Evolutionary conservation across 108 stramenopile genomes (phyloP).

Genomic region (Bacterosira constricta): DNA sequence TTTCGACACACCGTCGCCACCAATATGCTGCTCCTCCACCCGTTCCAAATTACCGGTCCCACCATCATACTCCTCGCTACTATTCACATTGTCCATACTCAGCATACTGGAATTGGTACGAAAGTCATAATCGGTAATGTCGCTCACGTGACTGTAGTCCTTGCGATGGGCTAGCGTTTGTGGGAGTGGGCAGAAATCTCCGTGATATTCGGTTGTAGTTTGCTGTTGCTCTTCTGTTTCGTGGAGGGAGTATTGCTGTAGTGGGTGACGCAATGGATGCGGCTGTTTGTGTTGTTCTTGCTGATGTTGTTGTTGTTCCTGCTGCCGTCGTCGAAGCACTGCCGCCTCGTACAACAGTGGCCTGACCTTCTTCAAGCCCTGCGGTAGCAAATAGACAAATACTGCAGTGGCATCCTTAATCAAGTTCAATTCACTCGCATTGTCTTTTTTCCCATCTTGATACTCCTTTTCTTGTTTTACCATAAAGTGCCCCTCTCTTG

Average conservation of each 20-base stretch:
- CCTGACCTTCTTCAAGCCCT: slow-evolving; percentile 67
- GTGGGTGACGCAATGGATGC: background rate
- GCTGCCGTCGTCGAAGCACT: slow-evolving; percentile 36
- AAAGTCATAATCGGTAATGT: slow-evolving; percentile 32
- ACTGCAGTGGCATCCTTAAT: slow-evolving; percentile 75
- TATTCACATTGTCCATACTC: background rate
- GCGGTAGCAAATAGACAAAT: slow-evolving; percentile 85
- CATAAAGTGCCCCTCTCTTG: background rate
- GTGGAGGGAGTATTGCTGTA: background rate
- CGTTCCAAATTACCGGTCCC: slow-evolving; percentile 4
- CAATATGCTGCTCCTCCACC: background rate
- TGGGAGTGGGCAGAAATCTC: background rate
- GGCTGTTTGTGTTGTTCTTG: background rate
- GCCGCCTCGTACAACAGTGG: slow-evolving; percentile 57
- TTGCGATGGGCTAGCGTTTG: slow-evolving; percentile 12
- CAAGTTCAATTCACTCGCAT: slow-evolving; percentile 45
- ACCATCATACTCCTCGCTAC: background rate
- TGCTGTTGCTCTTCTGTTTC: background rate
- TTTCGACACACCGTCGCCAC: background rate
- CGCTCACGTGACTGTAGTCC: slow-evolving; percentile 35
- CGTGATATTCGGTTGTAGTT: background rate
- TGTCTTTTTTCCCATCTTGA: background rate
- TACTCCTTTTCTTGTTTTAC: background rate
- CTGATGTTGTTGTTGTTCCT: slow-evolving; percentile 1
- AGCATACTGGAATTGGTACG: background rate